Evolutionary conservation across 345 rosid species (phyloP).

Genomic region (Erysimum cheiranthoides): DNA sequence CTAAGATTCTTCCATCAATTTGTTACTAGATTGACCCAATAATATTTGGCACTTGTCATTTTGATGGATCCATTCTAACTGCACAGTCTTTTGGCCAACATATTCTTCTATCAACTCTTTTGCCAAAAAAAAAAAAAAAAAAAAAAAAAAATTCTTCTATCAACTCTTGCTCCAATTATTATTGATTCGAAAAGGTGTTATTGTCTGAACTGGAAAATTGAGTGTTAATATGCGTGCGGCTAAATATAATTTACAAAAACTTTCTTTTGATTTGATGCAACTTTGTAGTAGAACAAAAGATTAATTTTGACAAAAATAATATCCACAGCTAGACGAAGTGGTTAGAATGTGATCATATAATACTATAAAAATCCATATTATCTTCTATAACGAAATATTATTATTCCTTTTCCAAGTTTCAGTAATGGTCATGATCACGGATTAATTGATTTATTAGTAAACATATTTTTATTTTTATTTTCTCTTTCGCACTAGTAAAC

Average conservation of each 20-base stretch:
- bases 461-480: neutral
- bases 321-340: too few species aligned
- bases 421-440: neutral
- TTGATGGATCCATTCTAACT: constrained; percentile 44
- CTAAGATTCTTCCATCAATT: constrained; percentile 56
- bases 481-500: neutral
- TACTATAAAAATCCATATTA: too few species aligned
- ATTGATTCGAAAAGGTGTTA: constrained; percentile 9
- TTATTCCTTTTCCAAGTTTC: neutral
- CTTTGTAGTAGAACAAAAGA: neutral
- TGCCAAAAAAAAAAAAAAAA: too few species aligned
- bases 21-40: constrained; percentile 39
- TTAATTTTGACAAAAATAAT: too few species aligned
- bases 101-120: constrained; percentile 23
- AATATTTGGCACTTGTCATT: constrained; percentile 39
- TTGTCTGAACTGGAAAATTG: constrained; percentile 2
- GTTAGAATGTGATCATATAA: too few species aligned
- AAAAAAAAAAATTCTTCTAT: constrained; percentile 18
- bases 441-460: neutral
- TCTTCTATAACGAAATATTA: neutral
- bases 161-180: constrained; percentile 9
- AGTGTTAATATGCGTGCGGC: neutral
- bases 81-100: constrained; percentile 31
- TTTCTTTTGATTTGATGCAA: neutral
- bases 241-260: neutral